Base-by-base conservation (phyloP, 306 rosid genomes). In the Purshia tridentata region DNA sequence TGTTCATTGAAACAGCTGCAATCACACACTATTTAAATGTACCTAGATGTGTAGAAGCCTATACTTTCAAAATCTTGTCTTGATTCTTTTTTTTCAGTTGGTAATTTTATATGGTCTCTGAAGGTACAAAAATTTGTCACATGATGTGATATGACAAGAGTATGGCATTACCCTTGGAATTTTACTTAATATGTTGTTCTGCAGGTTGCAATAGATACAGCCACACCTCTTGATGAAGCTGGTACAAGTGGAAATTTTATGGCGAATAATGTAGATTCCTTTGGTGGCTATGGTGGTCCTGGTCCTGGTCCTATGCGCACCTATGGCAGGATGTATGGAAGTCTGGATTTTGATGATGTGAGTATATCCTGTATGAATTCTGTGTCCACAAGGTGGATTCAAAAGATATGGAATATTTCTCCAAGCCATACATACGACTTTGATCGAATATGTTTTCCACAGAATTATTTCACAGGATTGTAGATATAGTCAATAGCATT, bases 271-370 rank as follows among this genome's bases (percentile, higher is more conserved):
- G 68, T 85, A 59, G 91, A 88, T 66, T 39, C 99, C 65, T 89
- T 83, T 61, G 90, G 87, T 44, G 89, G 95, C 42, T 94, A 81
- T 70, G 91, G 89, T 20, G 99, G 96, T 75, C 35, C 35, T 29
- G 35, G 35, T 29, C 35, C 35, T 1, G 35, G 35, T 29, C 96
- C 98, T 35, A 79, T 88, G 82, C 91, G 97, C 66, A 78, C 89
- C 47, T 94, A 94, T 76, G 98, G 93, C 77, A 86, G 98, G 86
- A 92, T 95, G 98, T 92, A 90, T 53, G 93, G 96, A 45, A 87
- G 93, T 88, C 79, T 87, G 19, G 98, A 95, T 75, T 90, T 80
- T 47, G 98, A 91, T 65, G 97, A 95, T 80, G 99, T 95, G 83
- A 88, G 98, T 87, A 37, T 35, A 58, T 72, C 41, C 19, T 62